Conservation (phyloP, 768 basidiomycete genomes). For the Suillus lakei region DNA sequence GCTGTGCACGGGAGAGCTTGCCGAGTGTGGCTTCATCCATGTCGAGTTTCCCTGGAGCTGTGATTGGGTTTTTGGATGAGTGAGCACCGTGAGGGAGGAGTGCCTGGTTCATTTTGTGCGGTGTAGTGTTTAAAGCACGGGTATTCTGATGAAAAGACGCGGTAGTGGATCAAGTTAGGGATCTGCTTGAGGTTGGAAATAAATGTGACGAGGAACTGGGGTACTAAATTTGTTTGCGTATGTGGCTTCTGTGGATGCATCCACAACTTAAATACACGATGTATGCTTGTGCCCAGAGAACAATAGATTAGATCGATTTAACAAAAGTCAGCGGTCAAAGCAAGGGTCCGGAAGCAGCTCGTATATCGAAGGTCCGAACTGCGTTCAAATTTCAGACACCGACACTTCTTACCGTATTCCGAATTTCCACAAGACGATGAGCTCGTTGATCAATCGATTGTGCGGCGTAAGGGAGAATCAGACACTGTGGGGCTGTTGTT, state of each 20-base stretch:
- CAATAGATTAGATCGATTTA: neutral
- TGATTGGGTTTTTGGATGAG: neutral
- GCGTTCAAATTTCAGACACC: constrained; percentile 59
- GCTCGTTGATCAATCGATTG: constrained; percentile 72
- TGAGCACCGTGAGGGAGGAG: neutral
- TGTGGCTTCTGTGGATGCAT: neutral
- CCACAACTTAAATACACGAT: constrained; percentile 1
- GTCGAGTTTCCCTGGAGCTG: neutral
- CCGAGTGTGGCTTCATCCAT: constrained; percentile 23
- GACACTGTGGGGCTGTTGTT: constrained; percentile 78
- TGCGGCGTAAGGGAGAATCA: constrained; percentile 54
- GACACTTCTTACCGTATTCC: constrained; percentile 63
- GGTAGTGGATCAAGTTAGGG: neutral
- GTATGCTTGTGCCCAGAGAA: neutral
- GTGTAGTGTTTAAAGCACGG: neutral
- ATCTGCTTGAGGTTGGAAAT: neutral
- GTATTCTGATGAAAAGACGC: neutral
- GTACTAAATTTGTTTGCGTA: neutral
- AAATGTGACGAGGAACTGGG: neutral
- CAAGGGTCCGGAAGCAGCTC: neutral
- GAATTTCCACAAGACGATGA: constrained; percentile 77
- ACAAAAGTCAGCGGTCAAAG: constrained; percentile 3
- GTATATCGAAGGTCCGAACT: too few species aligned
- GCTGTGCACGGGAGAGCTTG: constrained; percentile 25
- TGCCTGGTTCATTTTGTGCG: neutral